These are phyloP conservation scores for Diplotaxis tenuifolia DNA, from an alignment of 345 rosid genomes.

Conservation along the genomic window DNA sequence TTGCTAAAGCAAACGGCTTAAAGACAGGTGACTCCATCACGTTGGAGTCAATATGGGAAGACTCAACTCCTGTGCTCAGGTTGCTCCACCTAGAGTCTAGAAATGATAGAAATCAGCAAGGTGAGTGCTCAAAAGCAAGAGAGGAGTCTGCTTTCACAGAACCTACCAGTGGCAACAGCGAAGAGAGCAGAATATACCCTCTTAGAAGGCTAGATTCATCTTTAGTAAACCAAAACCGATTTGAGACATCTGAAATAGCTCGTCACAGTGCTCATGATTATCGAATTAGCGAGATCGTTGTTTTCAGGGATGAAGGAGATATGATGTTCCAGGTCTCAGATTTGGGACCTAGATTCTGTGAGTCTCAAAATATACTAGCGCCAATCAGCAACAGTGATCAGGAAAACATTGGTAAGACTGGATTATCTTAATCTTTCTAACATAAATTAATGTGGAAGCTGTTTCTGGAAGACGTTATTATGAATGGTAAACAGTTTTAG, in stretches of 20 bases:
- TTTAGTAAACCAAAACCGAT: background rate
- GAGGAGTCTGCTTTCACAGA: conserved; percentile 3
- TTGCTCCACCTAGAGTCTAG: background rate
- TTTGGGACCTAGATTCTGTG: conserved; percentile 7
- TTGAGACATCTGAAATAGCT: conserved; percentile 5
- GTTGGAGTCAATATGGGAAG: background rate
- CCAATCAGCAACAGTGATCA: conserved; percentile 5
- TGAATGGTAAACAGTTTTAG: background rate
- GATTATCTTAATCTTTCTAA: background rate
- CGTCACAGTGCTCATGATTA: background rate
- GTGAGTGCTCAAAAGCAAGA: background rate
- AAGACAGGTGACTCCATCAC: background rate
- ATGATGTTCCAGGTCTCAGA: background rate
- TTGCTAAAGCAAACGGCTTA: background rate
- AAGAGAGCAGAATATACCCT: conserved; percentile 14
- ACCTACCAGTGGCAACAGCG: conserved; percentile 4
- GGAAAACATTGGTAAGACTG: conserved; percentile 15
- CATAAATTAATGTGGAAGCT: background rate
- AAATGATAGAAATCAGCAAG: background rate
- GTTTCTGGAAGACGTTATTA: background rate
- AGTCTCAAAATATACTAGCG: background rate
- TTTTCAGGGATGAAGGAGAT: conserved; percentile 12
- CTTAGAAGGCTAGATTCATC: background rate
- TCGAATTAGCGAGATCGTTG: background rate
- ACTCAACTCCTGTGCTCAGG: background rate